Conservation (phyloP, 768 basidiomycete genomes). For the Lentinula detonsa region DNA sequence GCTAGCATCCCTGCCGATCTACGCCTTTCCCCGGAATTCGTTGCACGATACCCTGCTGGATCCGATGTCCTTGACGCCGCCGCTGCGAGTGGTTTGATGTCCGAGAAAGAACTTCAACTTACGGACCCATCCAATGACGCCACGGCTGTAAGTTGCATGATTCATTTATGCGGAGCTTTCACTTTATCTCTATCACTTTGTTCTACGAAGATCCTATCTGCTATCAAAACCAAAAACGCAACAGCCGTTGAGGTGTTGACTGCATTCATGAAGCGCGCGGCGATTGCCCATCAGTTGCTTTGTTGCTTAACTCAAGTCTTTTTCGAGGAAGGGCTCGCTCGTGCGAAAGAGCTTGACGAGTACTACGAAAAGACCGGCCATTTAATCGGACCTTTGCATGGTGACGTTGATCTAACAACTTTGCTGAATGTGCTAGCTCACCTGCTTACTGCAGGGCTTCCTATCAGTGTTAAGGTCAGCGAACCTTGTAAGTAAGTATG, state of each 20-base stretch:
- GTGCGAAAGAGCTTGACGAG: slow-evolving; percentile 36
- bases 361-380: slow-evolving; percentile 29
- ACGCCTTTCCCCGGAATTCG: slow-evolving; percentile 9
- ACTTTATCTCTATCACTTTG: neutral
- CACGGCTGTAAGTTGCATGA: slow-evolving; percentile 18
- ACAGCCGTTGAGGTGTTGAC: slow-evolving; percentile 32
- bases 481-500: neutral
- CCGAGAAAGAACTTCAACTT: slow-evolving; percentile 23
- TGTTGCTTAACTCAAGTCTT: slow-evolving; percentile 37
- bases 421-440: neutral
- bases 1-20: slow-evolving; percentile 9
- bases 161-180: neutral
- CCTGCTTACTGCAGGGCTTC: slow-evolving; percentile 14
- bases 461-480: slow-evolving; percentile 31
- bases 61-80: slow-evolving; percentile 26
- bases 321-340: slow-evolving; percentile 32
- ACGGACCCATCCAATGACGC: slow-evolving; percentile 26
- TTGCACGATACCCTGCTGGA: slow-evolving; percentile 13
- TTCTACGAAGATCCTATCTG: slow-evolving; percentile 10
- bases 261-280: slow-evolving; percentile 45
- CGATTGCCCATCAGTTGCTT: slow-evolving; percentile 43
- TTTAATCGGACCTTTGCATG: slow-evolving; percentile 38
- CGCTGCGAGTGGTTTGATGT: slow-evolving; percentile 23
- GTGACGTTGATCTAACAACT: slow-evolving; percentile 11
- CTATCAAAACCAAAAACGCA: slow-evolving; percentile 21